Conservation (phyloP, 2,329 filamentous ascomycete species). For the Leptographium wingfieldii region DNA sequence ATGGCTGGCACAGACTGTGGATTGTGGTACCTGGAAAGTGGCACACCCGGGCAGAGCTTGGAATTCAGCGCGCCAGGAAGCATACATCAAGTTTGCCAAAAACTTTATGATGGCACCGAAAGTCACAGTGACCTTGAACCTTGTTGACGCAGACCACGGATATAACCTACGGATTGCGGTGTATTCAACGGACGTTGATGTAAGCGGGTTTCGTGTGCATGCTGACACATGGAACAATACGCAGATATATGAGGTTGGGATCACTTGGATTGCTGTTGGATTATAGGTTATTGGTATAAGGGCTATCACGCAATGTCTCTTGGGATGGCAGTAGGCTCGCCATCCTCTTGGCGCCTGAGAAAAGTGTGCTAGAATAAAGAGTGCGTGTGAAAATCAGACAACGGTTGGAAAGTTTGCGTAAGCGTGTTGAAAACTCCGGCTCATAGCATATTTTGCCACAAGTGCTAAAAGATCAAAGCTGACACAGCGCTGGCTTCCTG, state of each 20-base stretch:
- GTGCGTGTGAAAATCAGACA: too few relatives aligned
- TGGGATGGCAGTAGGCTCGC: too few relatives aligned
- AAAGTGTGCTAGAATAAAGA: too few relatives aligned
- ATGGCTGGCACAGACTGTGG: not conserved
- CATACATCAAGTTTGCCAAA: not conserved
- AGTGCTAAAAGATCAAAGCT: too few relatives aligned
- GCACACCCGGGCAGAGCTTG: not conserved
- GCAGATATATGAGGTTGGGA: not conserved
- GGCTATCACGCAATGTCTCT: too few relatives aligned
- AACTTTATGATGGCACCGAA: not conserved
- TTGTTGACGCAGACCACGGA: not conserved
- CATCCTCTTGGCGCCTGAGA: too few relatives aligned
- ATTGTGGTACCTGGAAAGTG: not conserved
- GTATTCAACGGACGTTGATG: not conserved
- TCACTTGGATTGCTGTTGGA: not conserved
- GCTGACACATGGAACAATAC: not conserved
- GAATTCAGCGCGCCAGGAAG: not conserved
- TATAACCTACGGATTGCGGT: not conserved
- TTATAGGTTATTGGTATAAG: too few relatives aligned
- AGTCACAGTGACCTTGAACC: not conserved
- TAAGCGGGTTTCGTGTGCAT: not conserved
- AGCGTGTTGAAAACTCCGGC: too few relatives aligned
- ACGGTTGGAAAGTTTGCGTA: too few relatives aligned
- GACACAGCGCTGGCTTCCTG: too few relatives aligned
- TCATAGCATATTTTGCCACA: too few relatives aligned